Evolutionary conservation across 2,329 filamentous ascomycete genomes (phyloP).

Genomic region (Neonectria magnoliae): DNA sequence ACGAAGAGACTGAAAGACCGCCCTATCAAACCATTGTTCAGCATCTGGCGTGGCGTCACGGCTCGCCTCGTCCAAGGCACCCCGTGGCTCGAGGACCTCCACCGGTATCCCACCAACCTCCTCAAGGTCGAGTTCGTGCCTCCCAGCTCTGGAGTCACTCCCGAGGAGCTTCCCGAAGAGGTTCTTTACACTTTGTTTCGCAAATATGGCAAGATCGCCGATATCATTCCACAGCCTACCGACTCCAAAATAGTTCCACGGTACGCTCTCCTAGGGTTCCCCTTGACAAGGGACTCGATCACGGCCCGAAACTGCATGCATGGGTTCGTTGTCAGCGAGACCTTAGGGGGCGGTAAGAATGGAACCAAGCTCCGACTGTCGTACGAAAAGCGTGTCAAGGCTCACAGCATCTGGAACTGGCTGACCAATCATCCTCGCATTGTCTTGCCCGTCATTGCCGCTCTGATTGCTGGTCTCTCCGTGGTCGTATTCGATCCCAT

Average conservation of each 20-base stretch:
- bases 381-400: constrained; percentile 82
- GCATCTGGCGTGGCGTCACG: constrained; percentile 77
- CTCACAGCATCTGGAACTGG: constrained; percentile 88
- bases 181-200: constrained; percentile 87
- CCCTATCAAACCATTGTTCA: constrained; percentile 89
- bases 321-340: constrained; percentile 76
- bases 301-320: constrained; percentile 95
- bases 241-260: constrained; percentile 87
- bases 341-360: constrained; percentile 76
- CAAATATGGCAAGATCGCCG: constrained; percentile 87
- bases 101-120: constrained; percentile 79
- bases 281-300: constrained; percentile 76
- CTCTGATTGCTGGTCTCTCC: constrained; percentile 82
- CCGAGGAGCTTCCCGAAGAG: constrained; percentile 86
- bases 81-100: constrained; percentile 94
- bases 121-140: constrained; percentile 88
- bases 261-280: constrained; percentile 83
- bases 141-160: constrained; percentile 73
- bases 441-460: constrained; percentile 84
- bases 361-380: constrained; percentile 83
- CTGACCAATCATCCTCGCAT: constrained; percentile 86
- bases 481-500: constrained; percentile 95
- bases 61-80: constrained; percentile 81
- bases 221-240: constrained; percentile 83
- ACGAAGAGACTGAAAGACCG: constrained; percentile 71